phyloP scores from a whole-genome alignment of 306 rosid species.

The Luffa aegyptiaca region DNA sequence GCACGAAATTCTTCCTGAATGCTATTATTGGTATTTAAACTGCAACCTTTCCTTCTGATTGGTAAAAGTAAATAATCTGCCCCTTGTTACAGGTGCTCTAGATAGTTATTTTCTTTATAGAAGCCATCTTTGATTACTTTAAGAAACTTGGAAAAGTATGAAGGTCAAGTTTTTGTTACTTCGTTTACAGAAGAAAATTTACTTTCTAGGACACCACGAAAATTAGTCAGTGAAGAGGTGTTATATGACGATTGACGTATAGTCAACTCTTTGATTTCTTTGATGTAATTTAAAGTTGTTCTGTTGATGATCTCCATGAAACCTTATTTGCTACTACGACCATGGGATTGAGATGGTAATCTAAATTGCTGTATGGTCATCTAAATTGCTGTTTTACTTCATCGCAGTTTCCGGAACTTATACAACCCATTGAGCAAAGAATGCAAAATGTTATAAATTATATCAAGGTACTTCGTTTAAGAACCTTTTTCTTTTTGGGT shows the following conservation, averaged over 20 bases:
- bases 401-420: conserved; percentile 66
- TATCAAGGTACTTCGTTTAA: conserved; percentile 52
- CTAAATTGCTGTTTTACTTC: conserved; percentile 1
- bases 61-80: not conserved
- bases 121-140: not conserved
- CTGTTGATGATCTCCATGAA: not conserved
- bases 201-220: not conserved
- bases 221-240: not conserved
- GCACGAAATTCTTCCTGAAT: not conserved
- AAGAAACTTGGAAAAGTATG: not conserved
- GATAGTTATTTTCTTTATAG: not conserved
- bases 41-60: not conserved
- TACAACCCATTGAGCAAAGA: conserved; percentile 71
- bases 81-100: not conserved
- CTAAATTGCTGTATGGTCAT: not conserved
- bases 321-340: not conserved
- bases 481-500: not conserved
- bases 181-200: not conserved
- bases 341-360: not conserved
- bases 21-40: not conserved
- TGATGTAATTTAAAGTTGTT: not conserved
- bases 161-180: not conserved
- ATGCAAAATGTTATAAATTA: conserved; percentile 46
- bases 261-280: not conserved
- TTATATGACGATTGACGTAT: not conserved